Base-by-base conservation (phyloP, 192 early-diverging fungal species). In the Backusella parvicylindrica region DNA sequence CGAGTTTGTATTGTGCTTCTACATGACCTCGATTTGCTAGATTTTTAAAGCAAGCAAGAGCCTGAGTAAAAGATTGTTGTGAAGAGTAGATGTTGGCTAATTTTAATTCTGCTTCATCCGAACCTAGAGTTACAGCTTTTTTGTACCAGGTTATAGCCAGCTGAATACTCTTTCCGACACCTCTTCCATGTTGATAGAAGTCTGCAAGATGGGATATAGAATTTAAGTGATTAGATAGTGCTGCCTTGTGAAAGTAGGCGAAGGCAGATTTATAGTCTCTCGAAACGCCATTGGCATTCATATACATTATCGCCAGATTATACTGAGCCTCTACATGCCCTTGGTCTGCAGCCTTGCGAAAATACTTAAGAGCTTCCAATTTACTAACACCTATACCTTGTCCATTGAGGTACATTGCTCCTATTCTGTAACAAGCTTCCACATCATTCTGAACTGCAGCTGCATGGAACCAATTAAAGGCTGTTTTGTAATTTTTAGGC, bases 41-140 rank as follows among this genome's bases (percentile, higher is more conserved):
- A 2, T 83, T 75, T 41, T 83, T 85, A 80, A 96, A 96, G 92
- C 94, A 99, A 43, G 79, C 36, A 6, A 88, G 60, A 6, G 97
- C 96, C 16, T 79, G 85, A 2, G 37, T 63, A 9, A 89, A 83
- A 77, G 93, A 82, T 38, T 76, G 77, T 2, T 79, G 35, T 43
- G 88, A 89, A 89, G 88, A 87, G 75, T 94, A 91, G 95, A 99
- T 95, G 23, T 85, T 70, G 1, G 95, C 98, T 18, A 95, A 69
- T 76, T 90, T 88, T 6, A 91, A 90, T 7, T 93, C 91, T 0
- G 95, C 92, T 5, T 91, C 78, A 21, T 89, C 85, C 73, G 92
- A 91, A 12, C 90, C 92, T 43, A 82, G 83, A 32, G 79, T 77
- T 9, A 90, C 92, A 11, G 86, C 81, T 50, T 75, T 75, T 47